Percentiles rank a stretch among this genome's conserved stretches.
Conservation (phyloP, 768 basidiomycete genomes). For the Cystobasidium tubakii region DNA sequence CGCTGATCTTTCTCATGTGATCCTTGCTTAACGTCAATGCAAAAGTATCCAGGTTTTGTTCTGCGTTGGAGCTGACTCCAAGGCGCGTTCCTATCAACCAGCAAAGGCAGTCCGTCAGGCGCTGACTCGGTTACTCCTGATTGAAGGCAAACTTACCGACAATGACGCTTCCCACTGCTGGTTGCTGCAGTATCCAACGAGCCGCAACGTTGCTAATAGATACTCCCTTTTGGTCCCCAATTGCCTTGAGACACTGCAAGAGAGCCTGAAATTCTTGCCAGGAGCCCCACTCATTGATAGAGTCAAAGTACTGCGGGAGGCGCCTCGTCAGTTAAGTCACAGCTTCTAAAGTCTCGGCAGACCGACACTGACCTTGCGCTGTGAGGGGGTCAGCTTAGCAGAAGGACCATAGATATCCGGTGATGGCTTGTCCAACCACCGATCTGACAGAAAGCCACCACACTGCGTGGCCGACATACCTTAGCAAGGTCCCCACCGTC, state of each 20-base stretch:
- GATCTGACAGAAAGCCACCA: neutral
- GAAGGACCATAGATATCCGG: conserved; percentile 3
- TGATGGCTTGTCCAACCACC: neutral
- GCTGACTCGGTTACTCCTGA: too few species aligned
- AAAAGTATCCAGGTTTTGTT: neutral
- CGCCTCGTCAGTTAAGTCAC: neutral
- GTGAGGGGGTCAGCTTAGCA: neutral
- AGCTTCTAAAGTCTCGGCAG: too few species aligned
- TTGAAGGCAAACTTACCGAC: too few species aligned
- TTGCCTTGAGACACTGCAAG: neutral
- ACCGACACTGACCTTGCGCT: neutral
- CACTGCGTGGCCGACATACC: neutral
- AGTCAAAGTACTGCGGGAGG: neutral
- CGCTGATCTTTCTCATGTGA: neutral
- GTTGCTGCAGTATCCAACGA: conserved; percentile 1
- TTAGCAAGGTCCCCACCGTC: neutral
- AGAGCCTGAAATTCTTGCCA: neutral
- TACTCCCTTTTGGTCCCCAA: neutral
- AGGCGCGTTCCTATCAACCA: neutral
- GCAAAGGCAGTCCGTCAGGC: too few species aligned
- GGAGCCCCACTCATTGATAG: neutral
- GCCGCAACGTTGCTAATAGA: neutral
- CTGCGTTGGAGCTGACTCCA: neutral
- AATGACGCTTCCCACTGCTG: neutral
- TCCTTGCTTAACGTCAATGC: neutral